Evolutionary conservation across 2,329 filamentous ascomycete genomes (phyloP), one percentile per base, ranked within the genome.

Genomic region (Fusarium gaditjirri): DNA sequence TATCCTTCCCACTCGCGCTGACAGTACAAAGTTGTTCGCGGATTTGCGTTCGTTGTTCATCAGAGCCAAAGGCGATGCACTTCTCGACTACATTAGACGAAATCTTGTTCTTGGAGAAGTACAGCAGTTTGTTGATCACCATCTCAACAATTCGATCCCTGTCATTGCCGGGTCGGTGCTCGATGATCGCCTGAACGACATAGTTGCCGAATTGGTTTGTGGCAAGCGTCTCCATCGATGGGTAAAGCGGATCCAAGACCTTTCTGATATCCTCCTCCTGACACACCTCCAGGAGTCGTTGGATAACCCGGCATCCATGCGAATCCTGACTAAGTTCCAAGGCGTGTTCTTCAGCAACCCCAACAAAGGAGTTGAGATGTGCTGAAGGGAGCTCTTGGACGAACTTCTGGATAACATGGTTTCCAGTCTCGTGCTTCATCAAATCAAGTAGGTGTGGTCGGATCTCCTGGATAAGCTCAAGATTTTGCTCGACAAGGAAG

Each of bases 1-100:
- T 89, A 61, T 86, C 91, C 61, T 90, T 89, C 17, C 92, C 92
- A 46, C 92, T 89, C 12, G 88, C 86, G 58, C 89, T 88, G 21
- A 86, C 79, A 3, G 86, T 85, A 4, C 87, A 90, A 31, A 95
- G 84, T 65, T 89, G 86, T 54, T 85, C 84, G 58, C 93, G 88
- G 65, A 98, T 94, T 36, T 87, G 86, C 38, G 86, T 87, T 56
- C 92, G 90, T 79, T 97, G 92, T 55, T 91, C 85, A 25, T 88
- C 84, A 1, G 89, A 89, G 25, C 93, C 94, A 73, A 87, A 89
- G 61, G 92, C 86, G 67, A 98, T 92, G 79, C 94, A 97, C 81
- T 94, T 95, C 82, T 99, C 96, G 2, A 99, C 95, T 6, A 99
- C 95, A 76, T 99, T 98, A 78, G 95, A 98, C 2, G 96, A 95